Percentiles rank a stretch among this genome's conserved stretches.
Evolutionary conservation across 192 early-diverging fungal species (phyloP).

Genomic region (Phlyctochytrium planicorne): DNA sequence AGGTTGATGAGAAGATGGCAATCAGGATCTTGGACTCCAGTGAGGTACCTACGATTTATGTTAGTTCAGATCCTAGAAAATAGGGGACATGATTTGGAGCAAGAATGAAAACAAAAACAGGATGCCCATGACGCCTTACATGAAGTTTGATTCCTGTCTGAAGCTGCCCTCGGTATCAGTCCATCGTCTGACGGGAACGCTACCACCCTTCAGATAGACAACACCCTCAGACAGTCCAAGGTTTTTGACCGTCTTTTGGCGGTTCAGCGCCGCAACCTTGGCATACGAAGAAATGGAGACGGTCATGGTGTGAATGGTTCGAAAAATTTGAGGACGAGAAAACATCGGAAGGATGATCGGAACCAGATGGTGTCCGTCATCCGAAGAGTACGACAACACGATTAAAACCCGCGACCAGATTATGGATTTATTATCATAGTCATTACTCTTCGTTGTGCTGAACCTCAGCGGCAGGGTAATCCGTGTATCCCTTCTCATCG

Average conservation of each 20-base stretch:
- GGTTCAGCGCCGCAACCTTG: slow-evolving; percentile 26
- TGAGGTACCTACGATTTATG: slow-evolving; percentile 69
- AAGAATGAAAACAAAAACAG: not conserved
- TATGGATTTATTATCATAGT: too few relatives aligned
- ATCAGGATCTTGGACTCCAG: slow-evolving; percentile 72
- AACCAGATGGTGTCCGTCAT: too few relatives aligned
- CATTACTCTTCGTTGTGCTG: too few relatives aligned
- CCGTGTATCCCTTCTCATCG: slow-evolving; percentile 18
- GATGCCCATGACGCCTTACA: slow-evolving; percentile 13
- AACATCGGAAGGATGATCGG: too few relatives aligned
- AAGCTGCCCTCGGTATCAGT: slow-evolving; percentile 82
- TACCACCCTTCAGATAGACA: slow-evolving; percentile 19
- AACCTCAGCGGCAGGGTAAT: slow-evolving; percentile 12
- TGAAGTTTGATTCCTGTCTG: slow-evolving; percentile 85
- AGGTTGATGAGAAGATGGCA: slow-evolving; percentile 71
- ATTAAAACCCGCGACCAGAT: too few relatives aligned
- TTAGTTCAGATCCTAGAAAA: not conserved
- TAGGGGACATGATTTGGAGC: not conserved
- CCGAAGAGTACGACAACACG: too few relatives aligned
- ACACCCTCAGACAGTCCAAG: slow-evolving; percentile 10
- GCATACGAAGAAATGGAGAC: slow-evolving; percentile 6
- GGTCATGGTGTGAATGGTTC: not conserved
- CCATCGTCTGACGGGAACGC: slow-evolving; percentile 24
- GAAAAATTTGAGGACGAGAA: too few relatives aligned
- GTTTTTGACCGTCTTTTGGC: slow-evolving; percentile 26